Evolutionary conservation across 1,284 basidiomycete genomes (phyloP).

Genomic region (Puccinia coronata): DNA sequence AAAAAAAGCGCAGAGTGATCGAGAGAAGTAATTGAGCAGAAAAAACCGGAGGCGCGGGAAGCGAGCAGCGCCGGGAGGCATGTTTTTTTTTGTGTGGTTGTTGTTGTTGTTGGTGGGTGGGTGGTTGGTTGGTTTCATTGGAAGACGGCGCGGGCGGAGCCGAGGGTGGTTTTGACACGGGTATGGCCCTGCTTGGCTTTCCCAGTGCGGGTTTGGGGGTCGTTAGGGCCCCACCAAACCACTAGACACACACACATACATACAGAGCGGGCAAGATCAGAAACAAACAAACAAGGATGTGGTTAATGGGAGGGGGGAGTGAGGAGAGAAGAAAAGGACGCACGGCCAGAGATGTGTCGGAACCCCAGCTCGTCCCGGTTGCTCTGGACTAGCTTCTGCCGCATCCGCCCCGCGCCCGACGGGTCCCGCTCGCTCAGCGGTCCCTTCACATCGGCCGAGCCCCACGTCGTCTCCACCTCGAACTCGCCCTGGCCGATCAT

Average conservation of each 20-base stretch:
- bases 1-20: neutral
- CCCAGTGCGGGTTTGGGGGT: neutral
- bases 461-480: constrained; percentile 44
- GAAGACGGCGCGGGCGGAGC: constrained; percentile 27
- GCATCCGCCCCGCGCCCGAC: neutral
- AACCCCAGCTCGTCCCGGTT: constrained; percentile 44
- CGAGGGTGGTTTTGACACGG: constrained; percentile 39
- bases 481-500: constrained; percentile 28
- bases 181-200: constrained; percentile 9
- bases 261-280: neutral
- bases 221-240: constrained; percentile 36
- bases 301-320: neutral
- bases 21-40: too few relatives aligned
- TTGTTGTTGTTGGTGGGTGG: neutral
- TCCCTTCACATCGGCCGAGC: constrained; percentile 33
- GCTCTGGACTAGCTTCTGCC: constrained; percentile 23
- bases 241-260: constrained; percentile 21
- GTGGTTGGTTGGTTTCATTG: neutral
- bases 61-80: too few relatives aligned
- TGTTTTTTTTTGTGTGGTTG: neutral
- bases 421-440: constrained; percentile 22
- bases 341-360: constrained; percentile 42
- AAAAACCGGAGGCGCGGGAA: too few relatives aligned
- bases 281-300: neutral
- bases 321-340: neutral